A percentile compares a stretch with the other conserved stretches of the same genome.
Evolutionary conservation across 2,329 filamentous ascomycete species (phyloP).

Genomic region (Malbranchea zuffiana): DNA sequence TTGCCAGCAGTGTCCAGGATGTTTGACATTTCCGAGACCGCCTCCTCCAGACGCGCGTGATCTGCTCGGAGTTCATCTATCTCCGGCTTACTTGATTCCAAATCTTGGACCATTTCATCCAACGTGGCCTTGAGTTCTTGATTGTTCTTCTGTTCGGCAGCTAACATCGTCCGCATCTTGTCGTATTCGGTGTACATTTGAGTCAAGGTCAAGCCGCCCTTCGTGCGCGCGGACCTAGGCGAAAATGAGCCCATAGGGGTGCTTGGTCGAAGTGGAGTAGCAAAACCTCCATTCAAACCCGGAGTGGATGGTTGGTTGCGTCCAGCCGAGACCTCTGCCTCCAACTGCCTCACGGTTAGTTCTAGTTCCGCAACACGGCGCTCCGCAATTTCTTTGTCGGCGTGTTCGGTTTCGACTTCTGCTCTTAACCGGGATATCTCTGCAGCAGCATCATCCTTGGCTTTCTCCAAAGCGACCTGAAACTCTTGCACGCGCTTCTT

Average conservation of each 20-base stretch:
- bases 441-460: slow-evolving; percentile 52
- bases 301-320: slow-evolving; percentile 43
- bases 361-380: slow-evolving; percentile 55
- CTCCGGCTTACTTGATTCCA: slow-evolving; percentile 80
- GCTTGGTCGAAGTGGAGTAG: slow-evolving; percentile 40
- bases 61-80: slow-evolving; percentile 76
- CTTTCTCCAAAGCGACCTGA: slow-evolving; percentile 45
- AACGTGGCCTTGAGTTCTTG: slow-evolving; percentile 65
- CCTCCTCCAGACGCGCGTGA: slow-evolving; percentile 65
- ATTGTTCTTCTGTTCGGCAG: slow-evolving; percentile 61
- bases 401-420: slow-evolving; percentile 46
- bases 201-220: slow-evolving; percentile 47
- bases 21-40: slow-evolving; percentile 73
- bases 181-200: slow-evolving; percentile 54
- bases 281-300: slow-evolving; percentile 40
- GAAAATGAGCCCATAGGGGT: slow-evolving; percentile 43
- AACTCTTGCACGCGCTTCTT: slow-evolving; percentile 51
- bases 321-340: slow-evolving; percentile 40
- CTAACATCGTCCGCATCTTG: slow-evolving; percentile 56
- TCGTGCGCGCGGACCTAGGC: slow-evolving; percentile 43
- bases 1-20: slow-evolving; percentile 71
- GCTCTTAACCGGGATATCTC: slow-evolving; percentile 45
- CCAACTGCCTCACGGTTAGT: slow-evolving; percentile 48
- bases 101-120: slow-evolving; percentile 71
- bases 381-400: slow-evolving; percentile 52